Evolutionary conservation across 2,329 filamentous ascomycete genomes (phyloP).

Genomic region (Talaromyces sp.): DNA sequence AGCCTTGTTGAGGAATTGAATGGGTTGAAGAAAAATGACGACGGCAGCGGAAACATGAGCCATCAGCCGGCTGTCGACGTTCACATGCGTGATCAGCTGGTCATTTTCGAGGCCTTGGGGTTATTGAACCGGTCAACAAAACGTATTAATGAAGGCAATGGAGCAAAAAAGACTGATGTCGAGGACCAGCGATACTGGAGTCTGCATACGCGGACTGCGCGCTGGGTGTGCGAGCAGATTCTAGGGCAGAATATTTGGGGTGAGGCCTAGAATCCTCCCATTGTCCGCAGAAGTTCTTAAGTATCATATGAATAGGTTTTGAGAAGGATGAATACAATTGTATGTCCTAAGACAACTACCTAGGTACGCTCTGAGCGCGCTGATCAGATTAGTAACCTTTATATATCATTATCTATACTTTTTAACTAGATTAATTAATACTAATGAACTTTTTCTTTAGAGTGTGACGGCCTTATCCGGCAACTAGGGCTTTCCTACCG

Average conservation of each 20-base stretch:
- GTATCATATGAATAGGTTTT: neutral
- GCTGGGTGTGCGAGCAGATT: conserved; percentile 41
- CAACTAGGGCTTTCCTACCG: no score
- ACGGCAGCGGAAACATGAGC: neutral
- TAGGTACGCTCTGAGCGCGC: no score
- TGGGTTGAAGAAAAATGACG: neutral
- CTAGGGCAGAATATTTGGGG: conserved; percentile 20
- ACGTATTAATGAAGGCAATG: conserved; percentile 2
- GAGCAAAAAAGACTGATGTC: neutral
- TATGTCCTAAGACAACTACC: neutral
- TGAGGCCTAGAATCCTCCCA: neutral
- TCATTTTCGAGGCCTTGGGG: conserved; percentile 56
- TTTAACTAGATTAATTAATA: no score
- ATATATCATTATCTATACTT: no score
- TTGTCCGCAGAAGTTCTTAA: neutral
- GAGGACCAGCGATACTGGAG: conserved; percentile 32
- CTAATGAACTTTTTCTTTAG: no score
- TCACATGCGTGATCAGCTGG: conserved; percentile 54
- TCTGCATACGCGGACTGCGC: conserved; percentile 41
- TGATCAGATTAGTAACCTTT: no score
- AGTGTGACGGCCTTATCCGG: no score
- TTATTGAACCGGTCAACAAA: conserved; percentile 20
- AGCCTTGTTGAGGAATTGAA: conserved; percentile 45
- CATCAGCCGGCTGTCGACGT: conserved; percentile 48
- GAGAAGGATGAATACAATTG: neutral